Base-by-base conservation (phyloP, 345 rosid species). In the Moricandia arvensis region DNA sequence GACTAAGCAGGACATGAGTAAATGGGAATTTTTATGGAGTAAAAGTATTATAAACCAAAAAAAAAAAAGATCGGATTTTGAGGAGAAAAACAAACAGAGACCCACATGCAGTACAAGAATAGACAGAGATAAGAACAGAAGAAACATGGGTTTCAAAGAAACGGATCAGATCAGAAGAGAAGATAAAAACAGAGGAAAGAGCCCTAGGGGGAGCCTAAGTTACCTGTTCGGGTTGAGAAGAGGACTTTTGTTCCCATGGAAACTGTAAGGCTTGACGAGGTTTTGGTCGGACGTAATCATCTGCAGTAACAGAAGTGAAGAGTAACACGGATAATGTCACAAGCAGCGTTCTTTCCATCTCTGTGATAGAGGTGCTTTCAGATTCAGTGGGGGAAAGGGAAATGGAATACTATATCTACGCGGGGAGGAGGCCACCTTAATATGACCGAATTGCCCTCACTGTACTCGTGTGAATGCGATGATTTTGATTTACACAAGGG, bases 191-290 rank as follows among this genome's bases (percentile, higher is more conserved):
- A 75, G 74, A 63, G 51, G 61, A 57, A 57, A 0, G 41, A 64
- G 6, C 12, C 51, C 54, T 6, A 59, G 0, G 55, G 16, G 17
- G 59, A 45, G 1, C 5, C 18, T 34, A 49, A 63, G n/a, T 54
- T 49, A 92, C 99, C 97, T 92, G 98, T 63, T 86, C 90, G 47
- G 99, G 93, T 75, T 61, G 74, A 55, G 90, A 82, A 54, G 91
- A 64, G 37, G 80, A 73, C 69, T 66, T 85, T 54, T 77, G 73
- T 27, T 70, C 68, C 98, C 89, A 85, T 71, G 93, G 85, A 17
- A 90, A 88, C 31, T 89, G 82, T 61, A 95, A 84, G 45, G 86
- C 82, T 72, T 88, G 69, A 17, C 99, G 96, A 79, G 97, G 96
- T 31, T 72, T 85, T 3, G 99, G 96, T 68, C 99, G 78, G 60